Base-by-base conservation (phyloP, 257 asterid species). In the Asclepias syriaca region DNA sequence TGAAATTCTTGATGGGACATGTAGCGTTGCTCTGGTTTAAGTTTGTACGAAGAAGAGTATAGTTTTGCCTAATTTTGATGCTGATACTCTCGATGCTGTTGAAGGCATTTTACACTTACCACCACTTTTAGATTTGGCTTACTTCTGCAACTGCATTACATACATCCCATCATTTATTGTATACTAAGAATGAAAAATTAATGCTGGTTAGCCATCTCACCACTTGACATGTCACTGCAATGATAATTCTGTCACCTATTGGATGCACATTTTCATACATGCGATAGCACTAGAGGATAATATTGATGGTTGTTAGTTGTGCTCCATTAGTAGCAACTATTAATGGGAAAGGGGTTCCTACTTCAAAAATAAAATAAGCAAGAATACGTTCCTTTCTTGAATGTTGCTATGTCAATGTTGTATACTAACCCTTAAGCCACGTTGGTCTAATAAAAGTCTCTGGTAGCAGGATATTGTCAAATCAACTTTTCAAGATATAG, bases 401-500 rank as follows among this genome's bases (percentile, higher is more conserved):
- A 34, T 21, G 14, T 22, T 66, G 55, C 21, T 37, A 57, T 57
- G 11, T 7, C 48, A 43, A 43, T 43, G 48, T 43, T 43, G 10
- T 7, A 9, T 43, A 43, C 40, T 54, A 51, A 58, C 24, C 14
- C 61, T 43, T 51, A 54, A 68, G 69, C 70, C 58, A 61, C 37
- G 32, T 34, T 34, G 39, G 39, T 22, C 68, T 61, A 37, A 5
- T 71, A 10, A 40, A 45, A 6, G 19, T 69, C 76, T 74, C 53
- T 76, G 75, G 53, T 69, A 79, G 84, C 86, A 94, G 97, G 87
- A 87, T 72, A 43, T 78, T 54, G 67, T 94, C 75, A 83, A 80
- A 74, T 84, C 95, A 75, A 80, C 92, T 72, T 84, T 94, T 69
- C 83, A 75, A 78, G 89, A 79, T 76, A 92, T 92, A 74, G 93